These are phyloP conservation scores for Podospora didyma DNA, from an alignment of 495 filamentous ascomycete genomes.

Conservation along the genomic window DNA sequence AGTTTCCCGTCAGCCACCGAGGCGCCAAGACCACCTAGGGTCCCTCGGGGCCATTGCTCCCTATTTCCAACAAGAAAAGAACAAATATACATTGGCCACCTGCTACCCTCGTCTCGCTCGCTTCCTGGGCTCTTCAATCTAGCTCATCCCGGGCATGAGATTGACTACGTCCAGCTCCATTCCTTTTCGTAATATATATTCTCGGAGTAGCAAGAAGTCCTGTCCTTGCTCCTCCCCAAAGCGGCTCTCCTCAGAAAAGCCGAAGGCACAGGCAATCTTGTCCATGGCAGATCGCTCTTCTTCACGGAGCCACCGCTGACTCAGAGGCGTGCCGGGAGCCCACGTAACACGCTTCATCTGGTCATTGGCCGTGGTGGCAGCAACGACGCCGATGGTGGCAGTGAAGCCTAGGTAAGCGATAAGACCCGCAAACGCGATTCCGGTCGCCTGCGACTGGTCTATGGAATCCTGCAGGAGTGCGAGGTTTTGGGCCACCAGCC, in stretches of 20 bases:
- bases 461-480: conserved; percentile 62
- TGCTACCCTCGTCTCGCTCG: neutral
- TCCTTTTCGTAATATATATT: conserved; percentile 71
- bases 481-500: conserved; percentile 59
- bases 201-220: conserved; percentile 79
- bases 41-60: conserved; percentile 7
- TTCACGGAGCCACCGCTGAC: conserved; percentile 85
- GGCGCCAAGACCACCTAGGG: conserved; percentile 14
- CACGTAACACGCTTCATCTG: conserved; percentile 93
- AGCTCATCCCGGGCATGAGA: conserved; percentile 88
- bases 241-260: conserved; percentile 74
- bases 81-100: too few relatives aligned
- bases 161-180: conserved; percentile 88
- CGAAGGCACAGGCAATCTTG: conserved; percentile 80
- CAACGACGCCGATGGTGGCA: conserved; percentile 74
- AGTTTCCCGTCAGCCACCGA: conserved; percentile 14
- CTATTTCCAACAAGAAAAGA: neutral
- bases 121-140: conserved; percentile 4
- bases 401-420: conserved; percentile 77
- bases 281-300: conserved; percentile 90
- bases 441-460: conserved; percentile 64
- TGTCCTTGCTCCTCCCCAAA: conserved; percentile 86
- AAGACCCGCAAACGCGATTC: conserved; percentile 75
- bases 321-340: conserved; percentile 72
- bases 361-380: conserved; percentile 80